Evolutionary conservation across 2,329 filamentous ascomycete species (phyloP).

Genomic region (Cytospora paraplurivora): DNA sequence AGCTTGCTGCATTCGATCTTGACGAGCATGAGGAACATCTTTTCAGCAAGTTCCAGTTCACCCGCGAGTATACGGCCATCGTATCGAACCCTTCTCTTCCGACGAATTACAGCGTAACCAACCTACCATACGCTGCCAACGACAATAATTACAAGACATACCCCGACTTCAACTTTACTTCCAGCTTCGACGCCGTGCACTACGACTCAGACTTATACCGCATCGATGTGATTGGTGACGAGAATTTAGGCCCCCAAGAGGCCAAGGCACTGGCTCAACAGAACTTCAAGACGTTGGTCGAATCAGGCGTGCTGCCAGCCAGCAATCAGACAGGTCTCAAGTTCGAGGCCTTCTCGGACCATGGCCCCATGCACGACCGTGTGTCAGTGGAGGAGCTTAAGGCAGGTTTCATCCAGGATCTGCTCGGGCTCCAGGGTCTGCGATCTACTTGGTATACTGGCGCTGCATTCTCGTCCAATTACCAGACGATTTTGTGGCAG

Average conservation of each 20-base stretch:
- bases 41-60: conserved; percentile 39
- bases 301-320: conserved; percentile 30
- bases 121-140: conserved; percentile 34
- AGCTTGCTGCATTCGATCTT: conserved; percentile 38
- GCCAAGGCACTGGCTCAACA: conserved; percentile 35
- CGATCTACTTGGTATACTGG: conserved; percentile 46
- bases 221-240: conserved; percentile 34
- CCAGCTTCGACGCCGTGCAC: conserved; percentile 36
- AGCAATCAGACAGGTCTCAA: conserved; percentile 27
- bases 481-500: conserved; percentile 39
- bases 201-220: conserved; percentile 33
- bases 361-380: conserved; percentile 39
- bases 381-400: conserved; percentile 36
- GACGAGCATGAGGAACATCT: conserved; percentile 37
- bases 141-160: conserved; percentile 35
- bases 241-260: conserved; percentile 25
- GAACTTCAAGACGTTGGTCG: conserved; percentile 33
- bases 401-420: conserved; percentile 40
- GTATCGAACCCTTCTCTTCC: conserved; percentile 38
- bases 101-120: conserved; percentile 33
- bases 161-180: conserved; percentile 35
- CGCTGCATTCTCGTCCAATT: conserved; percentile 38
- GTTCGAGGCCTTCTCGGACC: conserved; percentile 36
- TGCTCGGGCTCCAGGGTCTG: conserved; percentile 43
- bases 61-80: conserved; percentile 38